A percentile compares a stretch with the other conserved stretches of the same genome.
These are phyloP conservation scores for Puccinia coronata DNA, from an alignment of 1,284 basidiomycete genomes.

Conservation along the genomic window DNA sequence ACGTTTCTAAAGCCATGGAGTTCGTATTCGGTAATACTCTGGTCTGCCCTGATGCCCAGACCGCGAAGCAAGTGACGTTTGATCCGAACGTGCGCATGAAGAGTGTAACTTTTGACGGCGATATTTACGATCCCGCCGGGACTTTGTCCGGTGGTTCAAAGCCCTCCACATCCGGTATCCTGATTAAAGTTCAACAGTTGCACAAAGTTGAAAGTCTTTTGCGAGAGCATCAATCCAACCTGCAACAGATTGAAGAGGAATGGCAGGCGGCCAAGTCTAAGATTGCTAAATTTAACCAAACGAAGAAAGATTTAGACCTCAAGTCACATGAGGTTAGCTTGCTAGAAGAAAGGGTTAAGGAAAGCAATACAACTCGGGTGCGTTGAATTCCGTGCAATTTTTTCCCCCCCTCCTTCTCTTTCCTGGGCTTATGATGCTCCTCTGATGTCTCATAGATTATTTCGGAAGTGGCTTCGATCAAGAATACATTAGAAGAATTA, in stretches of 20 bases:
- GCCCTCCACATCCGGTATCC: conserved; percentile 72
- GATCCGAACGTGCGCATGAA: conserved; percentile 71
- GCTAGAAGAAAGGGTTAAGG: conserved; percentile 79
- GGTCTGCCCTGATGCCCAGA: conserved; percentile 83
- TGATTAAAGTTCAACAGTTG: conserved; percentile 84
- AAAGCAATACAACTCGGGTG: conserved; percentile 85
- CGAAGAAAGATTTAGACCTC: conserved; percentile 76
- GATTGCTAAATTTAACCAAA: conserved; percentile 71
- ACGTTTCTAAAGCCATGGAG: conserved; percentile 84
- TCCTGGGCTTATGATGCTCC: background rate
- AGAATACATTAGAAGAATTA: conserved; percentile 70
- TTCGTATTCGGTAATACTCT: conserved; percentile 93
- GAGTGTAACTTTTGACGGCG: conserved; percentile 90
- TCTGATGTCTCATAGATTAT: conserved; percentile 66
- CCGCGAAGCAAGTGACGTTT: conserved; percentile 89
- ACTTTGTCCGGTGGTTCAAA: conserved; percentile 89
- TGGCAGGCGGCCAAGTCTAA: conserved; percentile 65
- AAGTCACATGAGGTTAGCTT: conserved; percentile 82
- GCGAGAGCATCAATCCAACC: conserved; percentile 62
- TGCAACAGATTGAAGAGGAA: conserved; percentile 67
- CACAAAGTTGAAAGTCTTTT: conserved; percentile 68
- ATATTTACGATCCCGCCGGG: conserved; percentile 94
- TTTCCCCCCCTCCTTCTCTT: background rate
- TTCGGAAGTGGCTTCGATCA: conserved; percentile 74
- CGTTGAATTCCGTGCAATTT: conserved; percentile 54